phyloP scores from a whole-genome alignment of 2,329 filamentous ascomycete species.

The Helotiales sp. region DNA sequence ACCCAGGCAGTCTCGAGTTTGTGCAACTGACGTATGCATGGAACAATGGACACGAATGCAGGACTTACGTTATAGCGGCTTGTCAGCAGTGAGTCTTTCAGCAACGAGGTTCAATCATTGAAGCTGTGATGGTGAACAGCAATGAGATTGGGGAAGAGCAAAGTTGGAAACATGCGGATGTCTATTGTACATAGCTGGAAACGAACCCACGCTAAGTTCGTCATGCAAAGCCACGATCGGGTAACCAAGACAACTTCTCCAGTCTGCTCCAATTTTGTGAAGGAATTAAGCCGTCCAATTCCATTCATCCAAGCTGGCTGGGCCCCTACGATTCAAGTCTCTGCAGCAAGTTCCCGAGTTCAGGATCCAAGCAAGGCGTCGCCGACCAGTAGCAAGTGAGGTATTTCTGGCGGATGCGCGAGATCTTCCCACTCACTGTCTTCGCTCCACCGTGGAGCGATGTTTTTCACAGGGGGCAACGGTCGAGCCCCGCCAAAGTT shows the following conservation, averaged over 20 bases:
- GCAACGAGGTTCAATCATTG: slow-evolving; percentile 30
- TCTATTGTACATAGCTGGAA: neutral
- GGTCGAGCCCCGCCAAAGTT: neutral
- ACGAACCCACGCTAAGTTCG: slow-evolving; percentile 1
- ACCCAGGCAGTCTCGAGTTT: slow-evolving; percentile 15
- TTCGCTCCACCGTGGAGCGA: neutral
- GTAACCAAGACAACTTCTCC: neutral
- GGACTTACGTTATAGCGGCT: slow-evolving; percentile 13
- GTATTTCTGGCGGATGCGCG: neutral
- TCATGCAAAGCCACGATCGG: slow-evolving; percentile 2
- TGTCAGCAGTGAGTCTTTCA: slow-evolving; percentile 11
- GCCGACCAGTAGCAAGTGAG: slow-evolving; percentile 1
- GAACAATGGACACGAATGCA: slow-evolving; percentile 7
- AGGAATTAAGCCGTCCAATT: too few relatives aligned
- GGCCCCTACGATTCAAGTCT: neutral
- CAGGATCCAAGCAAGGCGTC: slow-evolving; percentile 9
- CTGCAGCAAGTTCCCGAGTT: neutral
- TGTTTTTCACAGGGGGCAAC: slow-evolving; percentile 1
- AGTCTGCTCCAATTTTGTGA: neutral
- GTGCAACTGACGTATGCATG: slow-evolving; percentile 1
- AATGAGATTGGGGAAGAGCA: neutral
- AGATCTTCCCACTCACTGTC: too few relatives aligned
- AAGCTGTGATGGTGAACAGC: slow-evolving; percentile 9
- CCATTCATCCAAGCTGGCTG: neutral
- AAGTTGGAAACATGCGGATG: neutral